Evolutionary conservation across 176 grass and related monocot genomes (phyloP), one percentile per base, ranked within the genome.

Genomic region (Miscanthus lutarioriparius): DNA sequence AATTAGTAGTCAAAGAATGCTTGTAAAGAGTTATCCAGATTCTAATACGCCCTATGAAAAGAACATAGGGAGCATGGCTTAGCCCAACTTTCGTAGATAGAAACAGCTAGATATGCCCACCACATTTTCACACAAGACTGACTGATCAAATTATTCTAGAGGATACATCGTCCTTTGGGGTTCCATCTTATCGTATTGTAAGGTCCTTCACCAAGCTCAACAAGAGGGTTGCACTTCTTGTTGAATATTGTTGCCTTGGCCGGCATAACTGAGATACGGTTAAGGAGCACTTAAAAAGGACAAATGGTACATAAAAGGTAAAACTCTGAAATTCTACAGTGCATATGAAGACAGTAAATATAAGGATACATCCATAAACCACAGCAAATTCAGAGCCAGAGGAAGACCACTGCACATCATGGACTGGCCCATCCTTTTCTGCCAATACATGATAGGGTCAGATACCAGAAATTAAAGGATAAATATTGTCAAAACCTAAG

Each of bases 131-230:
- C 76, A 54, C 8, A 16, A 87, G 15, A 74, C 6, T 70, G 12
- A 19, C 22, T 73, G 35, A 20, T 44, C 69, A 82, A 82, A 86
- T 68, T 43, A 75, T 39, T 88, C 28, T 28, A 84, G 83, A 94
- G 90, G 92, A 97, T 97, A 95, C 96, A 79, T 92, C 87, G 87
- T 81, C 91, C 96, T 87, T 95, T 93, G 10, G 93, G 96, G 19
- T 95, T 98, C 93, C 93, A 98, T 90, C 93, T 95, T 86, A 98
- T 92, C 7, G 93, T 98, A 82, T 95, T 98, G 75, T 93, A 92
- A 78, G 96, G 96, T 30, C 91, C 91, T 93, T 98, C 90, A 71
- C 96, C 96, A 87, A 98, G 91, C 82, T 98, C 93, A 74, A 93
- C 38, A 80, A 95, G 88, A 83, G 90, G 91, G 64, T 95, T 93